Evolutionary conservation across 2,329 filamentous ascomycete genomes (phyloP).

Genomic region (Venturia asperata): DNA sequence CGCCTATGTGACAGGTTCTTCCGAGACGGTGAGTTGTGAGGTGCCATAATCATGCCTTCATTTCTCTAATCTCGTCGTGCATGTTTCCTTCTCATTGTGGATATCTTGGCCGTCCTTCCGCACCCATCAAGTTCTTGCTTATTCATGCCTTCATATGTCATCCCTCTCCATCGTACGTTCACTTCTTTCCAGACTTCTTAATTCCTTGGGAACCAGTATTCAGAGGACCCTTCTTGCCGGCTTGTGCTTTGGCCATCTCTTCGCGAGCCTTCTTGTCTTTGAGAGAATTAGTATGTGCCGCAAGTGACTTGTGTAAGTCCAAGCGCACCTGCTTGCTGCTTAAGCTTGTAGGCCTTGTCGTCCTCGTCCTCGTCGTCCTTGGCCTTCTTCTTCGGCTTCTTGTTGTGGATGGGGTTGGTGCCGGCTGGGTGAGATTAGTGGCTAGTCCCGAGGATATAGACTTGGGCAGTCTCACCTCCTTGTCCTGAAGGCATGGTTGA

Average conservation of each 20-base stretch:
- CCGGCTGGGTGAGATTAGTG: slow-evolving; percentile 33
- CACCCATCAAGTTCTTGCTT: background rate
- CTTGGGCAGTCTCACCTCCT: slow-evolving; percentile 36
- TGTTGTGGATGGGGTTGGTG: slow-evolving; percentile 54
- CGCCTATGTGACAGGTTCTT: background rate
- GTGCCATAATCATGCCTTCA: background rate
- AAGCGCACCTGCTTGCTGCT: slow-evolving; percentile 71
- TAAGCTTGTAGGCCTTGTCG: slow-evolving; percentile 72
- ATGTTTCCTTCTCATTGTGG: background rate
- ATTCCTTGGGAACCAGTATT: slow-evolving; percentile 81
- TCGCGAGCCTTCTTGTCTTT: slow-evolving; percentile 52
- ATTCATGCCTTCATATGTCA: no score
- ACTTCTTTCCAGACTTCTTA: slow-evolving; percentile 99
- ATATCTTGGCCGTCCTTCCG: background rate
- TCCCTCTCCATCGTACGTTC: slow-evolving; percentile 21
- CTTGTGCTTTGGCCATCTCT: slow-evolving; percentile 70
- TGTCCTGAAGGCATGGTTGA: slow-evolving; percentile 42
- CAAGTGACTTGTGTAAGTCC: background rate
- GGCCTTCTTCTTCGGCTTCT: slow-evolving; percentile 76
- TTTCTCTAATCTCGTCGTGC: background rate
- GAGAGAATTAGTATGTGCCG: background rate
- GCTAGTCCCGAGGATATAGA: no score
- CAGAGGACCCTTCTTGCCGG: slow-evolving; percentile 85
- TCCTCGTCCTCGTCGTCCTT: slow-evolving; percentile 80
- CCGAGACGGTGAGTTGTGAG: background rate